Percentiles rank a stretch among this genome's conserved stretches.
Conservation (phyloP, 148 eudicot species). For the Vaccinium corymbosum region DNA sequence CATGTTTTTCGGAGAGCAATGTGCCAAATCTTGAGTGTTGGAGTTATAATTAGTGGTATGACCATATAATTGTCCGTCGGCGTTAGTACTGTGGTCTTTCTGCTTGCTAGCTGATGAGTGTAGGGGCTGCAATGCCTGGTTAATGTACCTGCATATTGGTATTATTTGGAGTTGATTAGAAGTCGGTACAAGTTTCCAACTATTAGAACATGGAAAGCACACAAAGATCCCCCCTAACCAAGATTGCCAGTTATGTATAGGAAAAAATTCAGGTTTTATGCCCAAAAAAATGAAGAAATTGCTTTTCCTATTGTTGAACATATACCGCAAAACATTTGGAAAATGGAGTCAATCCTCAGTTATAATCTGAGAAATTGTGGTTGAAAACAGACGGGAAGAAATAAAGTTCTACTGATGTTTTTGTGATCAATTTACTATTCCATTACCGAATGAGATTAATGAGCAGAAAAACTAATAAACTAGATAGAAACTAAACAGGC, state of each 20-base stretch:
- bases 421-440: neutral
- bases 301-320: neutral
- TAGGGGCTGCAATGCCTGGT: neutral
- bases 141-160: constrained; percentile 1
- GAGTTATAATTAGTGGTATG: neutral
- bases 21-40: constrained; percentile 18
- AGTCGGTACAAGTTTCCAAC: neutral
- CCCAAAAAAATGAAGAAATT: neutral
- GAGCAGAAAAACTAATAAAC: neutral
- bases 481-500: neutral
- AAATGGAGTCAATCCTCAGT: neutral
- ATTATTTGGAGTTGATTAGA: neutral
- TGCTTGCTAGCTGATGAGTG: constrained; percentile 8
- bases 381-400: neutral
- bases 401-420: neutral
- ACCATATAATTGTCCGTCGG: neutral
- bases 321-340: neutral
- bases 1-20: constrained; percentile 27
- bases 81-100: neutral
- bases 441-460: neutral
- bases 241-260: neutral
- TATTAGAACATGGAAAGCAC: neutral
- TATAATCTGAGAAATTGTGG: neutral
- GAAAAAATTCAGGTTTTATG: neutral
- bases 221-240: neutral